Conservation (phyloP, 1,139 yeast species). For the Pichia cactophila region DNA sequence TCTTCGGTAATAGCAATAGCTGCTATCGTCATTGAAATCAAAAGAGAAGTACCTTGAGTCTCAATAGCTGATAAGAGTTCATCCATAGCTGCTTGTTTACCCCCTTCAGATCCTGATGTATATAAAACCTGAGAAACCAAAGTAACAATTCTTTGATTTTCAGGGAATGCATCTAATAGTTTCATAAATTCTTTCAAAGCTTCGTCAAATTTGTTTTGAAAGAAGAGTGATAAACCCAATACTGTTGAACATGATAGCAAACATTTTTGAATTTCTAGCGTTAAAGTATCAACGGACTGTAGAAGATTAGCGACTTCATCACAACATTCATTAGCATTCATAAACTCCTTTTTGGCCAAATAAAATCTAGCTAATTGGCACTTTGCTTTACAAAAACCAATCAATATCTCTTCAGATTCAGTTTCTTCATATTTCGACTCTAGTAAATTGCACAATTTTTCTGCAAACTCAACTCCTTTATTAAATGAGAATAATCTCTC, state of each 20-base stretch:
- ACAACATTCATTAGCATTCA: slow-evolving; percentile 54
- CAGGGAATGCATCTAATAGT: slow-evolving; percentile 49
- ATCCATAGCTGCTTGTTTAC: slow-evolving; percentile 74
- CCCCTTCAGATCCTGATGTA: slow-evolving; percentile 64
- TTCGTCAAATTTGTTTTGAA: slow-evolving; percentile 49
- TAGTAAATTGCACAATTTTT: slow-evolving; percentile 38
- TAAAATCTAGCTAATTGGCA: slow-evolving; percentile 64
- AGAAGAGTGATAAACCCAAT: slow-evolving; percentile 63
- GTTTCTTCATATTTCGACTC: slow-evolving; percentile 56
- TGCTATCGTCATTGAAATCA: slow-evolving; percentile 67
- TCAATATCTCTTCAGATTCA: slow-evolving; percentile 28
- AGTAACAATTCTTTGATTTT: slow-evolving; percentile 55
- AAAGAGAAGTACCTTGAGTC: slow-evolving; percentile 53
- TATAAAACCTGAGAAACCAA: slow-evolving; percentile 73
- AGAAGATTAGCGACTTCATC: slow-evolving; percentile 48
- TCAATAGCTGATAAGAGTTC: slow-evolving; percentile 60
- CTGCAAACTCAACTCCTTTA: slow-evolving; percentile 43
- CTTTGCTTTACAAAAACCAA: slow-evolving; percentile 51
- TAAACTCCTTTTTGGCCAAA: slow-evolving; percentile 52
- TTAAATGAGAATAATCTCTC: slow-evolving; percentile 66
- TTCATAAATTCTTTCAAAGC: slow-evolving; percentile 61
- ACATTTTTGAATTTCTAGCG: slow-evolving; percentile 27
- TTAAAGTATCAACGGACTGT: slow-evolving; percentile 34
- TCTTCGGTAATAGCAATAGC: slow-evolving; percentile 68
- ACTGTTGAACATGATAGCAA: slow-evolving; percentile 58